These are phyloP conservation scores for Bipolaris gigantea DNA, from an alignment of 2,329 filamentous ascomycete species.

Conservation along the genomic window DNA sequence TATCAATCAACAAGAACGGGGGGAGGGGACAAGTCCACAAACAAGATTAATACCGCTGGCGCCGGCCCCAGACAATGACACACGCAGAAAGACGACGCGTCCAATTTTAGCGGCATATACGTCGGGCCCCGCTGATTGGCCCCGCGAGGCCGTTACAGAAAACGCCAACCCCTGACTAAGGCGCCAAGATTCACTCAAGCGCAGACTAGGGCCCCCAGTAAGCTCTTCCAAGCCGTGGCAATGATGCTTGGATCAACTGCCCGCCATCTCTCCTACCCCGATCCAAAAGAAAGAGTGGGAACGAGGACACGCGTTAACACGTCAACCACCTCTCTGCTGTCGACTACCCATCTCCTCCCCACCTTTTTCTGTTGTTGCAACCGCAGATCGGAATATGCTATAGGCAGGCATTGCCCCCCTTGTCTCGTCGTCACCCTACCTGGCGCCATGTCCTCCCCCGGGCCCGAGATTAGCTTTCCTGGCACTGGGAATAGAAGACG, in stretches of 20 bases:
- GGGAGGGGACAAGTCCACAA: background rate
- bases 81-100: constrained; percentile 8
- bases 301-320: constrained; percentile 15
- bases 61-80: background rate
- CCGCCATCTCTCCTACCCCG: background rate
- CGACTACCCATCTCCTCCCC: background rate
- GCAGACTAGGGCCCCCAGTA: background rate
- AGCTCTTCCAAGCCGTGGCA: constrained; percentile 11
- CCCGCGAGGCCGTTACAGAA: background rate
- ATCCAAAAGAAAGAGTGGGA: no score
- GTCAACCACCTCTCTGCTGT: constrained; percentile 5
- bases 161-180: constrained; percentile 16
- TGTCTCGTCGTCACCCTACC: no score
- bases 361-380: background rate
- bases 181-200: constrained; percentile 7
- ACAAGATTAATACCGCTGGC: constrained; percentile 3
- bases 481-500: no score
- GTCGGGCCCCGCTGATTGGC: constrained; percentile 1
- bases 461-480: no score
- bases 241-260: constrained; percentile 17
- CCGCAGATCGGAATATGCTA: constrained; percentile 10
- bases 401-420: no score
- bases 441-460: no score
- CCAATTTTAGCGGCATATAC: constrained; percentile 9
- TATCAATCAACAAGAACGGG: background rate